Evolutionary conservation across 257 asterid genomes (phyloP).

Genomic region (Phtheirospermum japonicum): DNA sequence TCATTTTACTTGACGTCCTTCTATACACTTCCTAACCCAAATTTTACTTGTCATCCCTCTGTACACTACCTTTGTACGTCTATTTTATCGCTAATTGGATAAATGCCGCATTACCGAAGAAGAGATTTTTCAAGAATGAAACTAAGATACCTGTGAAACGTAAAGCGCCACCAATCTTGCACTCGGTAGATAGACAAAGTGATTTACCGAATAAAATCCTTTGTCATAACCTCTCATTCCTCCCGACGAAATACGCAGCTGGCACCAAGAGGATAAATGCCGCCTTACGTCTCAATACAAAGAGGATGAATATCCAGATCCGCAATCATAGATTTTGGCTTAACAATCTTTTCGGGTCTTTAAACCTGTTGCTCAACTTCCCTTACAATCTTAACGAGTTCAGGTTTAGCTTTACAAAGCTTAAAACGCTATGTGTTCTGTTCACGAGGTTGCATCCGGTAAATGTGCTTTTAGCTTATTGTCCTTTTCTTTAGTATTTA

Average conservation of each 20-base stretch:
- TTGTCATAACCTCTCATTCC: constrained; percentile 30
- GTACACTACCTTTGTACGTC: too few species aligned
- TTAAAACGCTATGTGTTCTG: constrained; percentile 15
- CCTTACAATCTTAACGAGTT: background rate
- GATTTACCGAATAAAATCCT: constrained; percentile 23
- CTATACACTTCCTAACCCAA: too few species aligned
- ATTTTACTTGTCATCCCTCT: too few species aligned
- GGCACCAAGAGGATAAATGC: constrained; percentile 25
- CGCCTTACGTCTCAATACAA: constrained; percentile 19
- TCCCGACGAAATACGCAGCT: constrained; percentile 24
- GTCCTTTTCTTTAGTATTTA: constrained; percentile 15
- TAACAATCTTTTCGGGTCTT: constrained; percentile 26
- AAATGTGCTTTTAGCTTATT: constrained; percentile 19
- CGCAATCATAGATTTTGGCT: background rate
- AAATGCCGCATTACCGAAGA: too few species aligned
- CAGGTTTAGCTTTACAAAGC: constrained; percentile 24
- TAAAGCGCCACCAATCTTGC: too few species aligned
- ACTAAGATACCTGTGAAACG: too few species aligned
- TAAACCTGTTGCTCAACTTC: constrained; percentile 2
- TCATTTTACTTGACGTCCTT: too few species aligned
- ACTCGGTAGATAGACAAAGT: constrained; percentile 20
- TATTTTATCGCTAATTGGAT: too few species aligned
- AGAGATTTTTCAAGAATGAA: too few species aligned
- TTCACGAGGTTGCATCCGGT: background rate
- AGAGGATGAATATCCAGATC: constrained; percentile 7